Base-by-base conservation (phyloP, 768 basidiomycete species). In the Fistulinella prunicolor region DNA sequence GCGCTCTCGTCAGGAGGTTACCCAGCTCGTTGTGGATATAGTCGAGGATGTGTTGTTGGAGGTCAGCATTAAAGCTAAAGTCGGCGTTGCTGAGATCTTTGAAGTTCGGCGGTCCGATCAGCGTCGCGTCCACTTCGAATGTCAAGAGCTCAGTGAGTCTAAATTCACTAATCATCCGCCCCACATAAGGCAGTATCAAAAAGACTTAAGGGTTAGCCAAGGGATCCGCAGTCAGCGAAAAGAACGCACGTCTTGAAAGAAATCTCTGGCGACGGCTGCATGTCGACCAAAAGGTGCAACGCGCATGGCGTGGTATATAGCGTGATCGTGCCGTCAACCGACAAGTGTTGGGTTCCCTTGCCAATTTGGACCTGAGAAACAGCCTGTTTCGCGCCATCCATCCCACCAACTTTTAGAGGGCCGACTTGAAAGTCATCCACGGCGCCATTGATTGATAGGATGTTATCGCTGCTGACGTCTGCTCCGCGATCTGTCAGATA, bases 161-260 rank as follows among this genome's bases (percentile, higher is more conserved):
- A 21, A 44, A 47, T 17, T 46, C 39, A 21, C 49, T 50, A 24
- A 17, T 9, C 9, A 34, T n/a, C n/a, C n/a, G n/a, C n/a, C n/a
- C n/a, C n/a, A n/a, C n/a, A n/a, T n/a, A n/a, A n/a, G n/a, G n/a
- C 32, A 12, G 14, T 5, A 13, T 9, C 14, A 34, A 34, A 12
- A n/a, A 14, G 3, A 36, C 6, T 4, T 20, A 5, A 34, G 6
- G 2, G 21, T 41, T 6, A 50, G 39, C n/a, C 24, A 46, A 46
- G 16, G 9, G 14, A 23, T 23, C 9, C 1, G 6, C 2, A 14
- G 3, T 0, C 8, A 38, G 19, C 1, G 22, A 10, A 10, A 14
- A 23, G 19, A 5, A 23, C 49, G n/a, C n/a, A 53, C 52, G 16
- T 24, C 17, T 21, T 50, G 39, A 53, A 53, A 10, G 48, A 49